A percentile compares a stretch with the other conserved stretches of the same genome.
Conservation (phyloP, 2,329 filamentous ascomycete genomes). For the Monilinia fructicola region DNA sequence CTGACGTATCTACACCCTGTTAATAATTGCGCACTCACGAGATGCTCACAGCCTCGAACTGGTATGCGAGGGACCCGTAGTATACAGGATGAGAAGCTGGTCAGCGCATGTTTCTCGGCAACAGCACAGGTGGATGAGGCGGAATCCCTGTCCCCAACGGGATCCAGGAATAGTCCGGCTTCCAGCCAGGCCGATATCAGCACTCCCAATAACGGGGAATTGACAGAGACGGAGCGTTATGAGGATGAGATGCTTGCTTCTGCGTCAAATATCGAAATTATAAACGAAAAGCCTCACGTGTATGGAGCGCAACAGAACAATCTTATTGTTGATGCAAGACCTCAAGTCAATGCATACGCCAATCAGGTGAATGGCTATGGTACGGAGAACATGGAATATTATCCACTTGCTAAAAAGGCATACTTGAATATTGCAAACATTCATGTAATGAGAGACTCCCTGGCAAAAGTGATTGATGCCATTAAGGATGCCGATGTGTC, state of each 20-base stretch:
- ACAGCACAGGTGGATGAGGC: conserved; percentile 36
- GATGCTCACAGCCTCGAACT: conserved; percentile 88
- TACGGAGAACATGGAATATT: conserved; percentile 97
- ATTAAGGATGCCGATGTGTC: conserved; percentile 91
- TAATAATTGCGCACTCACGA: conserved; percentile 95
- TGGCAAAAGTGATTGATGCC: conserved; percentile 83
- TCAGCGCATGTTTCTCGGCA: conserved; percentile 88
- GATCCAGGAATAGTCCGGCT: conserved; percentile 43
- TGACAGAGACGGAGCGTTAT: conserved; percentile 61
- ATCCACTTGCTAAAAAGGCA: conserved; percentile 85
- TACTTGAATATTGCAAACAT: conserved; percentile 98
- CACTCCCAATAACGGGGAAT: conserved; percentile 44
- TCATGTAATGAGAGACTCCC: conserved; percentile 91
- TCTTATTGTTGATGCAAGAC: conserved; percentile 91
- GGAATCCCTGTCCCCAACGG: conserved; percentile 32
- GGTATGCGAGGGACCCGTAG: conserved; percentile 86
- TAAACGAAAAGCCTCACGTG: conserved; percentile 62
- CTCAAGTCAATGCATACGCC: conserved; percentile 88
- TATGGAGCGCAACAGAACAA: conserved; percentile 94
- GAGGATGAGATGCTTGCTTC: conserved; percentile 66
- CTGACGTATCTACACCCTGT: conserved; percentile 93
- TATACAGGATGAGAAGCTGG: conserved; percentile 91
- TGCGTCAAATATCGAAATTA: conserved; percentile 46
- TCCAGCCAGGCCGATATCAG: conserved; percentile 54
- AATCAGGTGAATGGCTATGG: conserved; percentile 93